Evolutionary conservation across 2,329 filamentous ascomycete species (phyloP), one percentile per base, ranked within the genome.

Genomic region (Juglanconis sp.): DNA sequence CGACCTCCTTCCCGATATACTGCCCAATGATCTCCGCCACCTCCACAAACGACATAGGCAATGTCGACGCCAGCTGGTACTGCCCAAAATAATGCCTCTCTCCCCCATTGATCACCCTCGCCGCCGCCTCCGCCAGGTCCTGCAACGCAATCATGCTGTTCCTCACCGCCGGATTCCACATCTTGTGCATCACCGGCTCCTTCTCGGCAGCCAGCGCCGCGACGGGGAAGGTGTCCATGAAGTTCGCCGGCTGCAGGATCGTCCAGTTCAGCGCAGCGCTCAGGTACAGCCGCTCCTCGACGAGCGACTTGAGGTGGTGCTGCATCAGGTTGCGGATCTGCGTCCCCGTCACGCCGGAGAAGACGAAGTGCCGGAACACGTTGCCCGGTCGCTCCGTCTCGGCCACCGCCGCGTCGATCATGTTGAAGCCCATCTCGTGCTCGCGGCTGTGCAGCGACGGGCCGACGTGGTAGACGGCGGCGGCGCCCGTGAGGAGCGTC

Each of bases 261-360:
- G 73, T 76, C 52, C 68, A 73, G 36, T 66, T 64, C 4, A 75
- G 63, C 5, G 36, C 49, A 15, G 65, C 67, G 42, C 66, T 70
- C 57, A 73, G 71, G 34, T 73, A 70, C 3, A 76, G 63, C 31
- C 68, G 65, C 60, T 76, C 72, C 60, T 76, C 74, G 31, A 74
- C 58, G 38, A 68, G 61, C 11, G 69, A 65, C 52, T 75, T 75
- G 62, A 66, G 66, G 58, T 72, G 72, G 54, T 76, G 74, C 61
- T 74, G 73, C 56, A 71, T 63, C 65, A 76, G 68, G 57, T 72
- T 72, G 34, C 68, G 66, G 7, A 73, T 60, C 57, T 70, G 68
- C 0, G 72, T 68, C 56, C 71, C 65, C 2, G 73, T 59, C 31
- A 75, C 73, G 15, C 68, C 70, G 44, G 66, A 69, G 59, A 70